Percentiles rank a stretch among this genome's conserved stretches.
These are phyloP conservation scores for Chlorella sp. DNA, from an alignment of 139 green algal genomes.

Conservation along the genomic window DNA sequence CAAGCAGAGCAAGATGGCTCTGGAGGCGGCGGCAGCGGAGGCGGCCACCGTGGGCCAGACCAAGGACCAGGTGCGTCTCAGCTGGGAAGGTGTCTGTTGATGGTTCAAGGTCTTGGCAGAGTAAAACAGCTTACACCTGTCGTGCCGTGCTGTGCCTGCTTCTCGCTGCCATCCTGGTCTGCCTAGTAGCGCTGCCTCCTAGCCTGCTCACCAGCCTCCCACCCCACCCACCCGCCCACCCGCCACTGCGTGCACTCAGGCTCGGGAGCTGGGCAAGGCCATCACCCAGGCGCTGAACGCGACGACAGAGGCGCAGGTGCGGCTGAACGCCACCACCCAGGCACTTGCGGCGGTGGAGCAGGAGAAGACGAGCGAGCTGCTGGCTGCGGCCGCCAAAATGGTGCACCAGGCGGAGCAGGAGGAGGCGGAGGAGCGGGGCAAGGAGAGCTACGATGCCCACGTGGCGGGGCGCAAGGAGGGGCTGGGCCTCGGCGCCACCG, in stretches of 20 bases:
- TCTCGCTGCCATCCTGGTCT: no score
- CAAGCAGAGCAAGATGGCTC: conserved; percentile 26
- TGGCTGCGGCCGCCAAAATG: conserved; percentile 36
- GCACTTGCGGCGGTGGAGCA: conserved; percentile 38
- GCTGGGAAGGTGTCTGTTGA: not conserved
- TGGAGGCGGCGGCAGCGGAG: conserved; percentile 15
- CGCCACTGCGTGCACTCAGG: not conserved
- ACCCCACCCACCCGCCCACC: not conserved
- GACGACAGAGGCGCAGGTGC: conserved; percentile 27
- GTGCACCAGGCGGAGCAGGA: conserved; percentile 25
- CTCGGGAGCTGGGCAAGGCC: conserved; percentile 14
- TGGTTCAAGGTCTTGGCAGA: no score
- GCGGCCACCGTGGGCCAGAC: not conserved
- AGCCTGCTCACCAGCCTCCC: not conserved
- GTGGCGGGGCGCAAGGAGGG: conserved; percentile 20
- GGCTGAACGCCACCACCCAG: conserved; percentile 35
- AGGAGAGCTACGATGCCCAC: not conserved
- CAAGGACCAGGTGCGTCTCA: not conserved
- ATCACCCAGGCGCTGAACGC: conserved; percentile 41
- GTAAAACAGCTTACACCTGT: no score
- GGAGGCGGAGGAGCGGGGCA: conserved; percentile 1
- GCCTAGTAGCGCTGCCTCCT: no score
- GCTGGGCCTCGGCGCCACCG: not conserved
- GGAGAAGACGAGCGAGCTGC: conserved; percentile 44
- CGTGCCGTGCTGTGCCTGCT: no score